These are phyloP conservation scores for Agrocybe pediades DNA, from an alignment of 768 basidiomycete genomes.

Conservation along the genomic window DNA sequence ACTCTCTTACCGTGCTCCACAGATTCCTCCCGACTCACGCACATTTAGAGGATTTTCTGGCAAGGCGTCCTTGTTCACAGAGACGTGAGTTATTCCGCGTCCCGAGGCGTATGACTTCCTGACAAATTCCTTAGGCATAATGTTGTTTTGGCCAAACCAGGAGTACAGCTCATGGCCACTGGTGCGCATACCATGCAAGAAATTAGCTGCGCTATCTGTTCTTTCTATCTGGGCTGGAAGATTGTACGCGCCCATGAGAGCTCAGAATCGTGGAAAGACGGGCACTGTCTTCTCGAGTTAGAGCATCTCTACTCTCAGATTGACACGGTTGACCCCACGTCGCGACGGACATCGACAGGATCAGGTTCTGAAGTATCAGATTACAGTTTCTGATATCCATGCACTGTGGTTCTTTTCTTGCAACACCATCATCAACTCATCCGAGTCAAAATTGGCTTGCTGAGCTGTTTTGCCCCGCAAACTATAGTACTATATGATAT, in stretches of 20 bases:
- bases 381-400: constrained; percentile 26
- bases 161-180: constrained; percentile 60
- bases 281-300: constrained; percentile 58
- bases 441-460: no score
- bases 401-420: no score
- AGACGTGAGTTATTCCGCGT: constrained; percentile 41
- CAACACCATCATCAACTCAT: no score
- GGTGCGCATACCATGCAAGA: constrained; percentile 67
- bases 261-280: constrained; percentile 67
- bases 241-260: constrained; percentile 58
- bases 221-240: constrained; percentile 62
- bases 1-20: background rate
- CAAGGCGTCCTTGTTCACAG: constrained; percentile 59
- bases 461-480: no score
- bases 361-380: constrained; percentile 32
- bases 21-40: constrained; percentile 49
- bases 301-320: constrained; percentile 40
- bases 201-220: constrained; percentile 50
- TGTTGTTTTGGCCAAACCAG: constrained; percentile 42
- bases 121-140: constrained; percentile 41
- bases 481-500: constrained; percentile 6
- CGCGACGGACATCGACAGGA: constrained; percentile 31
- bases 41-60: constrained; percentile 58
- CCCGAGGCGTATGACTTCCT: constrained; percentile 3
- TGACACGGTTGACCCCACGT: constrained; percentile 16